These are phyloP conservation scores for Phoenix dactylifera DNA, from an alignment of 176 grass and related monocot genomes.

Conservation along the genomic window DNA sequence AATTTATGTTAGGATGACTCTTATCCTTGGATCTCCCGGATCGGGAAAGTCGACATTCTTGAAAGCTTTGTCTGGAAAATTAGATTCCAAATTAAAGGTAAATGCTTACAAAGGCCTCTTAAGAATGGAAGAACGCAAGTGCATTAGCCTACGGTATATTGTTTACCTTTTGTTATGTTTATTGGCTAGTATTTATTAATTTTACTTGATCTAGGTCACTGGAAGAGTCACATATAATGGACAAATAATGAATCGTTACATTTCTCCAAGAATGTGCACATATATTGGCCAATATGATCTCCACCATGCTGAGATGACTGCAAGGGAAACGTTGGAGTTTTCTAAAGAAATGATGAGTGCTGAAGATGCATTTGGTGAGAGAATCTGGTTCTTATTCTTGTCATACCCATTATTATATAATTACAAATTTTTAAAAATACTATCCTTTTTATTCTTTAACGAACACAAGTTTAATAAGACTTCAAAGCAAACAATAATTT, in stretches of 20 bases:
- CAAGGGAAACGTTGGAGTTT: constrained; percentile 16
- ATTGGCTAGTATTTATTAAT: not conserved
- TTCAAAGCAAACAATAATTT: too few relatives aligned
- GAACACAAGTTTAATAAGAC: too few relatives aligned
- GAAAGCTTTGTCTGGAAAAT: constrained; percentile 15
- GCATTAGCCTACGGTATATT: not conserved
- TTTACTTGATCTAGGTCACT: not conserved
- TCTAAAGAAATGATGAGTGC: constrained; percentile 5
- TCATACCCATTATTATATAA: too few relatives aligned
- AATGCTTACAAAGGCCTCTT: not conserved
- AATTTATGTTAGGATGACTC: constrained; percentile 12
- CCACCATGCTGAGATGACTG: constrained; percentile 18
- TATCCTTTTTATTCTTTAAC: too few relatives aligned
- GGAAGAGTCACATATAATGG: constrained; percentile 22
- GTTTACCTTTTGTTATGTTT: not conserved
- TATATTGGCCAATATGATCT: constrained; percentile 15
- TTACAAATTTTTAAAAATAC: too few relatives aligned
- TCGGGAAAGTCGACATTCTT: constrained; percentile 17
- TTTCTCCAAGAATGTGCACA: constrained; percentile 10
- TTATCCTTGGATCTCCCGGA: constrained; percentile 14
- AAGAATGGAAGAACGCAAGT: too few relatives aligned
- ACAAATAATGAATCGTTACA: constrained; percentile 1
- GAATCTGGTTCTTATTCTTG: not conserved
- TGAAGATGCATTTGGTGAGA: constrained; percentile 9
- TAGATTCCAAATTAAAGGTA: constrained; percentile 16